These are phyloP conservation scores for Anthoceros angustus DNA, from an alignment of 225 moss, liverwort and hornwort species.

Conservation along the genomic window DNA sequence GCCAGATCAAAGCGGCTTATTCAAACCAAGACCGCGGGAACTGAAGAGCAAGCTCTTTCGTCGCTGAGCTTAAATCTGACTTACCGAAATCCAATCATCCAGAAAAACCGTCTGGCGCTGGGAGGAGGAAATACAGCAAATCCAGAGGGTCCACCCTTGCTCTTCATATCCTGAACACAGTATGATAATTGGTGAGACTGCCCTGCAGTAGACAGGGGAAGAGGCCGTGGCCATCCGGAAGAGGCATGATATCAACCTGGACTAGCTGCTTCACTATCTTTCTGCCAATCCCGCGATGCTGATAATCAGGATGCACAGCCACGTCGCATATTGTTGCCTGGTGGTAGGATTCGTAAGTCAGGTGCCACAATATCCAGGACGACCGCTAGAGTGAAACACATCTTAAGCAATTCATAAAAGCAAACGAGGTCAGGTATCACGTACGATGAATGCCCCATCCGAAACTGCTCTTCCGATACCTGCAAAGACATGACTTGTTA, in stretches of 20 bases:
- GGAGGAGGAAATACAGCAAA: conserved; percentile 92
- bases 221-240: too few relatives aligned
- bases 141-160: conserved; percentile 74
- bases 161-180: conserved; percentile 65
- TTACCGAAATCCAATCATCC: conserved; percentile 93
- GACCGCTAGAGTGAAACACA: not conserved
- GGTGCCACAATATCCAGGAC: not conserved
- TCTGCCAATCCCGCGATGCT: conserved; percentile 84
- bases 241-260: conserved; percentile 22
- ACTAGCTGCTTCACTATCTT: conserved; percentile 83
- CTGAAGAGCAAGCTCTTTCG: not conserved
- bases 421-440: conserved; percentile 8
- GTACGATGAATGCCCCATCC: conserved; percentile 91
- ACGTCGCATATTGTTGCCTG: conserved; percentile 98
- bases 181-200: not conserved
- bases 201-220: too few relatives aligned
- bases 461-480: conserved; percentile 95
- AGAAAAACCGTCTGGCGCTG: conserved; percentile 76
- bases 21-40: not conserved
- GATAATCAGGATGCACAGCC: conserved; percentile 88
- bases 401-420: not conserved
- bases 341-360: not conserved
- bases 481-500: conserved; percentile 14
- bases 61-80: not conserved
- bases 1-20: conserved; percentile 3